phyloP scores from a whole-genome alignment of 768 basidiomycete species.

The Pleurotus tuoliensis region DNA sequence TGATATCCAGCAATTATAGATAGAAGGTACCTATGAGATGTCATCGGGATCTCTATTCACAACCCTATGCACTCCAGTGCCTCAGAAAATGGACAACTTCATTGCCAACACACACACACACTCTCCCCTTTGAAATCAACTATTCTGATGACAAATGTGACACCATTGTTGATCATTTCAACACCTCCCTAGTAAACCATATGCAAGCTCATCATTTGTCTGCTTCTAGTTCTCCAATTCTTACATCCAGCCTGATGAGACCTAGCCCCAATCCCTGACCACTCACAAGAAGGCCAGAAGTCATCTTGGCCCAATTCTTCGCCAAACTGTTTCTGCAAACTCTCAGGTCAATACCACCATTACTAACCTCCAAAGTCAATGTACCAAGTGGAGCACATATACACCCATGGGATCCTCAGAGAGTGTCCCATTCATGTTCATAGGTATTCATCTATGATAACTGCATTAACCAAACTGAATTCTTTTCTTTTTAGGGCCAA shows the following conservation, averaged over 20 bases:
- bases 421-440: neutral
- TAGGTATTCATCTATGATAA: neutral
- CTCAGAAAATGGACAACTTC: neutral
- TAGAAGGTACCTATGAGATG: neutral
- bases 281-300: neutral
- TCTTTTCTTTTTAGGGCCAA: neutral
- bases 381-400: neutral
- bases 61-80: neutral
- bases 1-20: neutral
- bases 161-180: neutral
- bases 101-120: too few relatives aligned
- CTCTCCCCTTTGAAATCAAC: slow-evolving; percentile 2
- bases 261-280: neutral
- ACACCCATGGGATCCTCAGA: neutral
- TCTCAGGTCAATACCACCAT: neutral
- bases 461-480: neutral
- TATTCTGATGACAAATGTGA: neutral
- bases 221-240: neutral
- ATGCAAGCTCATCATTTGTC: neutral
- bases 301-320: neutral
- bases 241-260: neutral
- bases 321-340: neutral
- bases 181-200: neutral
- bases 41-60: neutral
- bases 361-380: neutral